Evolutionary conservation across 495 filamentous ascomycete species (phyloP), one percentile per base, ranked within the genome.

Genomic region (Chaetomium tenue): DNA sequence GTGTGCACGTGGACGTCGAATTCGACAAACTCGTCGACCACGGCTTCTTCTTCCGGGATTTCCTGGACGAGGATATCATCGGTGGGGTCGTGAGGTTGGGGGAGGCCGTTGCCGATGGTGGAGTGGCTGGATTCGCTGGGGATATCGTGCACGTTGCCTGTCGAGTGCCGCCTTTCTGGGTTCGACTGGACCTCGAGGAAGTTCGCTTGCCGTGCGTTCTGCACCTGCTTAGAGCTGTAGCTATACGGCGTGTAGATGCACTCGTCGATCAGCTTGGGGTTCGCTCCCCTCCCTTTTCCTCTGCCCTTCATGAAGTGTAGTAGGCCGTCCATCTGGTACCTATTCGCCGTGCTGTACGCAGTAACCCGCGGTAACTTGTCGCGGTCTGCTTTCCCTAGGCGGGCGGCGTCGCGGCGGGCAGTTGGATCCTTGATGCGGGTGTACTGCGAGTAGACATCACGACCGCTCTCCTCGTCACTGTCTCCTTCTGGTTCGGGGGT

Each of bases 381-480:
- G 46, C 94, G 84, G 71, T 98, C 94, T 42, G 92, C 93, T 70
- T 97, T 98, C 40, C 95, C 95, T 26, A 98, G 76, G 60, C 92
- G 79, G 40, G 95, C 95, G 26, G 94, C 94, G 82, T 97, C 95
- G 66, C 94, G 86, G 58, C 94, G 81, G 15, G 94, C 93, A 0
- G 91, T 95, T 3, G 92, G 92, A 73, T 98, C 94, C 76, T 97
- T 98, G 76, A 98, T 98, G 40, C 95, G 87, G 12, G 85, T 78
- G 83, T 96, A 83, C 75, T 98, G 94, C 16, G 91, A 91, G 76
- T 98, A 98, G 16, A 98, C 94, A 75, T 98, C 94, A 60, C 94
- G 83, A 22, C 93, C 92, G 68, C 90, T 91, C 72, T 98, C 94
- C 69, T 94, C 92, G 64, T 95, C 92, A 4, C 79, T 78, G 1